Evolutionary conservation across 306 rosid genomes (phyloP).

Genomic region (Corylus heterophylla): DNA sequence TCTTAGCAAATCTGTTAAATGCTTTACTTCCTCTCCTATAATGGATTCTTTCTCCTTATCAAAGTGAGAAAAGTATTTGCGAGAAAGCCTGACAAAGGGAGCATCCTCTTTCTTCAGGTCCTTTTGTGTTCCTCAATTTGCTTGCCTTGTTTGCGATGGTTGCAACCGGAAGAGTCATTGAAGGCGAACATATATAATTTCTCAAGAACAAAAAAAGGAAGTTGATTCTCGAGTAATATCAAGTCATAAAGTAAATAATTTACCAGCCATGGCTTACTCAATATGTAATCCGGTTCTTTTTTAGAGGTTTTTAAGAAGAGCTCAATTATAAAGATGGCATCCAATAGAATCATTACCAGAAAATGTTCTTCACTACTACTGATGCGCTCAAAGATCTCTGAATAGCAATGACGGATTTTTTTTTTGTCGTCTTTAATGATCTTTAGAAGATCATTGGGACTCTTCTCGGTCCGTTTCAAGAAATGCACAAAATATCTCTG

Average conservation of each 20-base stretch:
- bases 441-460: too few species aligned
- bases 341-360: not conserved
- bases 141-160: too few species aligned
- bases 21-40: not conserved
- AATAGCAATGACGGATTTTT: not conserved
- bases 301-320: conserved; percentile 1
- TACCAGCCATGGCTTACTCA: conserved; percentile 29
- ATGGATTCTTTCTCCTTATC: not conserved
- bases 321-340: conserved; percentile 34
- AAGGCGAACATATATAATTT: not conserved
- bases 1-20: conserved; percentile 35
- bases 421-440: not conserved
- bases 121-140: too few species aligned
- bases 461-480: not conserved
- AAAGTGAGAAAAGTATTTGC: not conserved
- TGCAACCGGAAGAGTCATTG: not conserved
- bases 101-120: too few species aligned
- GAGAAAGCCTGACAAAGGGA: not conserved
- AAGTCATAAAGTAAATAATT: conserved; percentile 12
- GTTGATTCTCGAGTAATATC: conserved; percentile 35
- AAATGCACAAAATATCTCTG: not conserved
- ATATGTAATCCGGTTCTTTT: not conserved
- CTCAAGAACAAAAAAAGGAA: conserved; percentile 25
- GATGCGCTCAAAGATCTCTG: not conserved
- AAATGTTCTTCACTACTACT: not conserved